Percentiles rank a stretch among this genome's conserved stretches.
phyloP scores from a whole-genome alignment of 768 basidiomycete species.

The Megacollybia marginata region DNA sequence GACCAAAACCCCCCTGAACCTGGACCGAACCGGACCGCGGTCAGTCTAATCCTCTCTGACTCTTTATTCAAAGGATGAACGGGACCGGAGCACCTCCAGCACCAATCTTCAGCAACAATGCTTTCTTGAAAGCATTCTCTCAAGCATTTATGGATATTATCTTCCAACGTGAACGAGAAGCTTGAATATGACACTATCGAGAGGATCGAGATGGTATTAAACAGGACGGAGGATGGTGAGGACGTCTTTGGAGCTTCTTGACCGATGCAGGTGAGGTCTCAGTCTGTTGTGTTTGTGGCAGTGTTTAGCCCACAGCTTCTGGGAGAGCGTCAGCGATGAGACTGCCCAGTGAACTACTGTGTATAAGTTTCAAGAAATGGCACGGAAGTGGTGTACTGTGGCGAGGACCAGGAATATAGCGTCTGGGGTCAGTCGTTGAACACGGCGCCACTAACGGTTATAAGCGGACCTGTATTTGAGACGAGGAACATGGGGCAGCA shows the following conservation, averaged over 20 bases:
- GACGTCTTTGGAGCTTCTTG: background rate
- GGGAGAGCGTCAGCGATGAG: constrained; percentile 6
- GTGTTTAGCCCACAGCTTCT: constrained; percentile 3
- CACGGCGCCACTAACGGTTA: no score
- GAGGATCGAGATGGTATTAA: constrained; percentile 40
- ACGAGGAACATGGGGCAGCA: no score
- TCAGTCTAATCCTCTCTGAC: no score
- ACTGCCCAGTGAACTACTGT: constrained; percentile 9
- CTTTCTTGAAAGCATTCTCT: constrained; percentile 28
- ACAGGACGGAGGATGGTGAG: constrained; percentile 18
- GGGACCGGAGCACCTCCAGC: background rate
- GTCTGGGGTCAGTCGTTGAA: no score
- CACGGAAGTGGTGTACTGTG: no score
- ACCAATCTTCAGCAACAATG: constrained; percentile 26
- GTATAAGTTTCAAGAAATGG: no score
- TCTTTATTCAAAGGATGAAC: background rate
- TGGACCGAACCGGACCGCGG: no score
- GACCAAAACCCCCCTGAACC: no score
- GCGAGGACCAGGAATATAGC: no score
- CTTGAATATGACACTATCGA: constrained; percentile 3
- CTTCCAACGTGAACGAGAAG: constrained; percentile 18
- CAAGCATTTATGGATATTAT: constrained; percentile 31
- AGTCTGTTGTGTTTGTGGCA: background rate
- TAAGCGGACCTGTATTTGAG: no score
- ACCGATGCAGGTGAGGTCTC: background rate